Base-by-base conservation (phyloP, 202 grass and related monocot genomes). In the Setaria viridis region DNA sequence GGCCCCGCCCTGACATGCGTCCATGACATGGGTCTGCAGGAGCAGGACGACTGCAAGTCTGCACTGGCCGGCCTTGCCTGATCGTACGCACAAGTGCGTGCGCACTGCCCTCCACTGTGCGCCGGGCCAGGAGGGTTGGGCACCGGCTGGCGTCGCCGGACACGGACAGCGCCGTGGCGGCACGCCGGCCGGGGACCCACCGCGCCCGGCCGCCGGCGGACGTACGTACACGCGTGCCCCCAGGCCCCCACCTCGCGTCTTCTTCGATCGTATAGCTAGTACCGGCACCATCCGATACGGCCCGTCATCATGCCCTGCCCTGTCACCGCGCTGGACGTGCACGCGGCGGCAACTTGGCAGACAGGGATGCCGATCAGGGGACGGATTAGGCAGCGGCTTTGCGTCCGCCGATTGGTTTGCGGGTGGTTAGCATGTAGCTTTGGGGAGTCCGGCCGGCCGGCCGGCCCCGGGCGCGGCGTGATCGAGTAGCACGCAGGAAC, bases 361-460 rank as follows among this genome's bases (percentile, higher is more conserved):
- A 46, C 55, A 45, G 5, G 7, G 56, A 32, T 43, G 41, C 42
- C 11, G 75, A 78, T 33, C 43, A 46, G 39, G n/a, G 12, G 21
- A 65, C 60, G 47, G 13, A 42, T 30, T 53, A 76, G 74, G 37
- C 71, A 21, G 30, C 49, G 51, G 12, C 58, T 68, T 46, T 34
- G 42, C 56, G 41, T 11, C 19, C 35, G 21, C 70, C 17, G n/a
- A 17, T 42, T 14, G 19, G 49, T 62, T 16, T 21, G 53, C 37
- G 30, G 63, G 79, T 70, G 63, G 72, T 82, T 82, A 54, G 2
- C 33, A 69, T 82, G 79, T 62, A 50, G 50, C 62, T 82, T 55
- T 58, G 32, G 51, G 51, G 6, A 4, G 70, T 67, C 63, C 50
- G 49, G 25, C 29, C 21, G 45, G 35, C 2, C 35, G 35, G 35